Base-by-base conservation (phyloP, 805 yeast species). In the Candida awuae region DNA sequence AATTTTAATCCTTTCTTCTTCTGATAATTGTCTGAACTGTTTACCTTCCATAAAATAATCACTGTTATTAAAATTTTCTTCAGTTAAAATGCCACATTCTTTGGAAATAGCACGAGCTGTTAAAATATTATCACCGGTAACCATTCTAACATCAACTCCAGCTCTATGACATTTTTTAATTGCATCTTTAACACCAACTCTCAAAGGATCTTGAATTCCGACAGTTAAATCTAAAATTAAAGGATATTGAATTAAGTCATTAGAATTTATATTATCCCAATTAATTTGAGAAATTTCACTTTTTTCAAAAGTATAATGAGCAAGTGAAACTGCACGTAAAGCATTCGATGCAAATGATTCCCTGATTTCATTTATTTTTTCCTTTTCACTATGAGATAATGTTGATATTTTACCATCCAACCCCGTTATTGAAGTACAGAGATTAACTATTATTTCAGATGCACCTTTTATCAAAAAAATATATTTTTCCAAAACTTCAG, bases 131-230 rank as follows among this genome's bases (percentile, higher is more conserved):
- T 92, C 99, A 60, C 99, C 99, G 16, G 99, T 92, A 32, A 92
- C 97, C 98, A 92, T 92, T 50, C 96, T 73, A 15, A 92, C 97
- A 18, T 82, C 74, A 18, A 92, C 97, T 42, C 98, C 97, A 1
- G 98, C 97, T 25, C 67, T 67, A 50, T 76, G 79, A 64, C 98
- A 92, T 54, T 82, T 81, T 29, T 69, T 67, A 21, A 92, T 95
- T 1, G 98, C 95, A 31, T 80, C 78, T n/a, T 77, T 71, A 8
- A 92, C 97, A 46, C 96, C 97, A 5, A 72, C 73, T 51, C 97
- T 79, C 43, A 92, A 68, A 0, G 98, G 98, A 63, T 92, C 98
- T 64, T 86, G 90, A 53, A 92, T 85, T 47, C 97, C 99, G 29
- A 88, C 87, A 30, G 90, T 63, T 38, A 80, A 77, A 54, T 90